phyloP scores from a whole-genome alignment of 108 stramenopile genomes.

The Fragilaria radians region DNA sequence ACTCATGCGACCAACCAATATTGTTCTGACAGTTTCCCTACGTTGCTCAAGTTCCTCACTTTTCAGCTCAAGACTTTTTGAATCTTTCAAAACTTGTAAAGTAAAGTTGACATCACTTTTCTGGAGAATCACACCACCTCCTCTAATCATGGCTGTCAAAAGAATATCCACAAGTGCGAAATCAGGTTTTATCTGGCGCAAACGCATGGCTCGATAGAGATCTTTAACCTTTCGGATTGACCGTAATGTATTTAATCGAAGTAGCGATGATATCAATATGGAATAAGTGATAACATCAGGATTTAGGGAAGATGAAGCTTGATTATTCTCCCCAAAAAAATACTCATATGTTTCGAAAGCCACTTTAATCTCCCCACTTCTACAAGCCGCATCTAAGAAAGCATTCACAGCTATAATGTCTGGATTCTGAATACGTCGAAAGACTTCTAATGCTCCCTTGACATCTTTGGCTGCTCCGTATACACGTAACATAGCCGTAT shows the following conservation, averaged over 20 bases:
- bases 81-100: constrained; percentile 54
- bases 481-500: constrained; percentile 58
- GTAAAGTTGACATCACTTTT: constrained; percentile 51
- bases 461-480: constrained; percentile 45
- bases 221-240: constrained; percentile 32
- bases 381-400: constrained; percentile 57
- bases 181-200: constrained; percentile 52
- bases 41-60: constrained; percentile 48
- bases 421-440: constrained; percentile 37
- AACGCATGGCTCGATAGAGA: constrained; percentile 66
- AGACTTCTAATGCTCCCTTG: constrained; percentile 39
- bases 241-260: constrained; percentile 39
- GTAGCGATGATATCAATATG: constrained; percentile 46
- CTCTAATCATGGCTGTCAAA: constrained; percentile 40
- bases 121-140: constrained; percentile 29
- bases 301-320: constrained; percentile 5
- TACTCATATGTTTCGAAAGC: constrained; percentile 50
- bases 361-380: constrained; percentile 34
- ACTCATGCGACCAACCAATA: constrained; percentile 43
- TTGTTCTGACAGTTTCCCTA: constrained; percentile 40
- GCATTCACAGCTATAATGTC: constrained; percentile 74
- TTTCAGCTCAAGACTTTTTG: constrained; percentile 51
- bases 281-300: constrained; percentile 78
- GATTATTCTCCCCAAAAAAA: constrained; percentile 27
- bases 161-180: constrained; percentile 65